Base-by-base conservation (phyloP, 768 basidiomycete genomes). In the Boletus fagicola region DNA sequence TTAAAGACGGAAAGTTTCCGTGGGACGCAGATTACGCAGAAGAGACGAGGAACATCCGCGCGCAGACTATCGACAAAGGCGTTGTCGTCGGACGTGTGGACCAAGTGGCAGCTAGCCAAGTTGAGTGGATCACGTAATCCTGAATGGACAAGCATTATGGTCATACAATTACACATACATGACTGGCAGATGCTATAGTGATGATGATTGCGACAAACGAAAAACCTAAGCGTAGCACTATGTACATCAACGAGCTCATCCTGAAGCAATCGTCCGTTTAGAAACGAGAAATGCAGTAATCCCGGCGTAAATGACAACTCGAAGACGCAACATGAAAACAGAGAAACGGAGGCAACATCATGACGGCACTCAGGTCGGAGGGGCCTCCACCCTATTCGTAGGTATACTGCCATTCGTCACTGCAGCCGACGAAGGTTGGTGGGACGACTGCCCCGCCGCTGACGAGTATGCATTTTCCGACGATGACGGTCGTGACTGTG, bases 391-490 rank as follows among this genome's bases (percentile, higher is more conserved):
- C 74, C 82, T 74, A 62, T 70, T 70, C 54, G 73, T 66, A 52
- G 71, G 54, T 72, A 74, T 72, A 45, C 66, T 72, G 33, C 65
- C 63, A 50, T 83, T 84, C 30, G 67, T 71, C 74, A 80, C 56
- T 64, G 64, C 57, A 31, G 56, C 54, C 36, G 68, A 73, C 61
- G 67, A 65, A 58, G 62, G 60, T 47, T 53, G 71, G 49, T 69
- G 70, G 55, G 65, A 61, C 30, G 64, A 59, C 60, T 74, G 70
- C 31, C 75, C 75, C 28, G 71, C 68, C 18, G 74, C 72, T 31
- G 83, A 74, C 6, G 82, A 71, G 66, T 78, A 83, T 39, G 75
- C 62, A 67, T 84, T 84, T 72, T 86, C 84, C 2, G 87, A 84
- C 4, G 87, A 85, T 36, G 79, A 77, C 18, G 85, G 84, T 45